Percentiles rank a stretch among this genome's conserved stretches.
These are phyloP conservation scores for Coemansia sp. DNA, from an alignment of 192 early-diverging fungal genomes.

Conservation along the genomic window DNA sequence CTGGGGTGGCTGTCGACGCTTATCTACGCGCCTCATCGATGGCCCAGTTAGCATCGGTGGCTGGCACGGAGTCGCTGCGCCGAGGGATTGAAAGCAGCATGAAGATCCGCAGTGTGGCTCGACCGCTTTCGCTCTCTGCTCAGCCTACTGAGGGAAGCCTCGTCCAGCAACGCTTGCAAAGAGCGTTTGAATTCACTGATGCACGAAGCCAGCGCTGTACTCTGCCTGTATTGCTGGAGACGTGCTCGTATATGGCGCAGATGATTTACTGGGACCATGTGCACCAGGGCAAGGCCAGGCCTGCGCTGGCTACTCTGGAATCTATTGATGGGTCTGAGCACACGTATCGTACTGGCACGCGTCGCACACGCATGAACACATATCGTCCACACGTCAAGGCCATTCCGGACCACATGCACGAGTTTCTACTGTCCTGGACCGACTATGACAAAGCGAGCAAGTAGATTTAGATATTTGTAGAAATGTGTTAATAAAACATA, in stretches of 20 bases:
- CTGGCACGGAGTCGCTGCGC: background rate
- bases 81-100: background rate
- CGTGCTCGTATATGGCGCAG: slow-evolving; percentile 25
- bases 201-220: slow-evolving; percentile 2
- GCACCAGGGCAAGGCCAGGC: slow-evolving; percentile 29
- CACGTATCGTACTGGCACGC: slow-evolving; percentile 30
- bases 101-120: background rate
- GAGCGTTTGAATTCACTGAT: slow-evolving; percentile 14
- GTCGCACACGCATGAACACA: slow-evolving; percentile 40
- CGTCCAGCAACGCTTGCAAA: background rate
- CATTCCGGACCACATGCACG: slow-evolving; percentile 27
- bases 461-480: background rate
- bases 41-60: background rate
- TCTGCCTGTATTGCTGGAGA: slow-evolving; percentile 8
- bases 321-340: slow-evolving; percentile 7
- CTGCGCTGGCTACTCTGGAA: background rate
- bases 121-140: background rate
- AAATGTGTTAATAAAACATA: background rate
- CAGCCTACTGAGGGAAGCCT: background rate
- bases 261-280: slow-evolving; percentile 49
- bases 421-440: slow-evolving; percentile 21
- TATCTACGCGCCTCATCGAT: slow-evolving; percentile 4
- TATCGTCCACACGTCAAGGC: slow-evolving; percentile 47
- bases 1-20: slow-evolving; percentile 4
- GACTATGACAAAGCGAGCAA: background rate